phyloP scores from a whole-genome alignment of 768 basidiomycete genomes.

The Trametes gibbosa region DNA sequence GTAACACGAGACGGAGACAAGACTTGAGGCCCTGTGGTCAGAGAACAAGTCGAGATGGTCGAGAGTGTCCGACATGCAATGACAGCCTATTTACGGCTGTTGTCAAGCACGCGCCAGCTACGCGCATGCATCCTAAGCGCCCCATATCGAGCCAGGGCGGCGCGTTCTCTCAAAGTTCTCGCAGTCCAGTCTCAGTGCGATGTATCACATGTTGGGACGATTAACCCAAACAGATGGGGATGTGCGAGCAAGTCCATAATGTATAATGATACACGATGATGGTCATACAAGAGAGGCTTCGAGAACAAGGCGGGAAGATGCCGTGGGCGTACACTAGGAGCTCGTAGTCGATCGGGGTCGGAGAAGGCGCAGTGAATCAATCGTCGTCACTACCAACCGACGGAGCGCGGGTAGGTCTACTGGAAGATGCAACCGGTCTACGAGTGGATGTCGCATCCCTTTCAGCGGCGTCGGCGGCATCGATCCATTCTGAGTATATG shows the following conservation, averaged over 20 bases:
- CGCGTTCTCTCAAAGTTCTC: not conserved
- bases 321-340: not conserved
- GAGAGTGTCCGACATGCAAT: constrained; percentile 11
- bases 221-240: not conserved
- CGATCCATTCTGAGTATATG: constrained; percentile 91
- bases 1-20: constrained; percentile 7
- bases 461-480: constrained; percentile 82
- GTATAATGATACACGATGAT: constrained; percentile 11
- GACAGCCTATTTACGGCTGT: constrained; percentile 26
- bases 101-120: constrained; percentile 25
- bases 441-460: constrained; percentile 52
- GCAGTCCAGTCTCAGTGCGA: not conserved
- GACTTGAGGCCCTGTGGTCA: constrained; percentile 6
- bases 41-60: constrained; percentile 1
- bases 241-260: not conserved
- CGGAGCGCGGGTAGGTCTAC: constrained; percentile 35
- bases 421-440: constrained; percentile 56
- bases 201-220: not conserved
- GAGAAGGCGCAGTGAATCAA: constrained; percentile 27
- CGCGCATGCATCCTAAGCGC: constrained; percentile 22
- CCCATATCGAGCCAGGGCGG: constrained; percentile 7
- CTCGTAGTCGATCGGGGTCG: not conserved
- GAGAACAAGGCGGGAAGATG: not conserved
- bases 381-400: constrained; percentile 50
- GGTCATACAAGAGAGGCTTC: constrained; percentile 6